Evolutionary conservation across 345 rosid genomes (phyloP).

Genomic region (Salix koriyanagi): DNA sequence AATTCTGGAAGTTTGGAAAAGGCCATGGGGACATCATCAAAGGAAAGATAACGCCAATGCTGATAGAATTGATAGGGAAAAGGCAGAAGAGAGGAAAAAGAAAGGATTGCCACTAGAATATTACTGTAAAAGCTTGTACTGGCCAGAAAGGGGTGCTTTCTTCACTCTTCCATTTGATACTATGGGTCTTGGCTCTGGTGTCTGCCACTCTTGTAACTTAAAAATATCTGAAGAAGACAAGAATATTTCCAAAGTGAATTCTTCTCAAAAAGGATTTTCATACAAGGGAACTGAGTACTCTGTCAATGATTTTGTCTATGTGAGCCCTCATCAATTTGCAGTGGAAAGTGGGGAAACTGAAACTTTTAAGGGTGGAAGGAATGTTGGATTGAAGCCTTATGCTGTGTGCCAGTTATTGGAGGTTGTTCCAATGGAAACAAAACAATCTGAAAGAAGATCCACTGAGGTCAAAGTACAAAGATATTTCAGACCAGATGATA

Average conservation of each 20-base stretch:
- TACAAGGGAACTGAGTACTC: constrained; percentile 18
- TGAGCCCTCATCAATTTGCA: constrained; percentile 16
- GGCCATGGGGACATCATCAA: constrained; percentile 21
- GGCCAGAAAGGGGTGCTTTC: constrained; percentile 35
- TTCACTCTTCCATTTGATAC: constrained; percentile 18
- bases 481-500: constrained; percentile 31
- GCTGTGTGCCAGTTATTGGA: constrained; percentile 27
- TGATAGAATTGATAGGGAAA: constrained; percentile 24
- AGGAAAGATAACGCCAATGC: constrained; percentile 13
- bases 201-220: constrained; percentile 20
- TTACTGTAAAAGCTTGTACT: constrained; percentile 30
- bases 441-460: constrained; percentile 1
- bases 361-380: constrained; percentile 29
- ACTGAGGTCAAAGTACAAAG: constrained; percentile 21
- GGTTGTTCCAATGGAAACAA: constrained; percentile 1
- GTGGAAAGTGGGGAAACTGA: constrained; percentile 11
- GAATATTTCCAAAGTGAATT: constrained; percentile 11
- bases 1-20: constrained; percentile 14
- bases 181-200: constrained; percentile 27
- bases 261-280: constrained; percentile 14
- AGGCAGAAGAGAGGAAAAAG: constrained; percentile 25
- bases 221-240: constrained; percentile 18
- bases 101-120: constrained; percentile 28
- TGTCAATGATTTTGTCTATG: constrained; percentile 25
- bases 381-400: constrained; percentile 23